Evolutionary conservation across 768 basidiomycete genomes (phyloP), one percentile per base, ranked within the genome.

Genomic region (Sarcodon aspratus): DNA sequence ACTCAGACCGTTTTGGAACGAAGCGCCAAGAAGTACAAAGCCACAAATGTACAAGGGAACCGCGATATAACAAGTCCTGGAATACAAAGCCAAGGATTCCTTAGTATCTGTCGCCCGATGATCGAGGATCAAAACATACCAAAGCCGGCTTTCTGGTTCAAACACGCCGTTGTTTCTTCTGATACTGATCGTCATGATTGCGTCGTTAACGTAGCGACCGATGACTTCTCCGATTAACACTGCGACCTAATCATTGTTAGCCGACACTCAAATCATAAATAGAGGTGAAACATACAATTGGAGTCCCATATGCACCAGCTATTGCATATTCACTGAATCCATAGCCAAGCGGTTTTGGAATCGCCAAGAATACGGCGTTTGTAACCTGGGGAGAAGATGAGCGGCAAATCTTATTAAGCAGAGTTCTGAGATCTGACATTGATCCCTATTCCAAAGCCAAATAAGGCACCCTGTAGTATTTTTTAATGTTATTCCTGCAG

Each of bases 361-460:
- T 65, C 6, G 78, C 79, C 1, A 83, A 62, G 65, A 84, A 84
- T 1, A 82, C 78, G 0, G 75, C 78, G 50, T 77, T 80, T 1
- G 81, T 86, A 13, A 79, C 76, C 75, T 82, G 47, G 35, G 48
- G 42, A 1, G 40, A n/a, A 11, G 5, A 31, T 47, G 18, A 44
- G 38, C 34, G 48, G 27, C 18, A 32, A 21, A 47, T 8, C 42
- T 33, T 38, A 11, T 35, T 11, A 36, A 7, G 3, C n/a, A n/a
- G 31, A 11, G 18, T 3, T 9, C 21, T 33, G 12, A 1, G 6
- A 1, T 48, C 69, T 40, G 45, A 76, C 76, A 54, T 80, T 80
- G 46, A 80, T 76, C 33, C 81, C 79, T 47, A 81, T 80, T 12
- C 70, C 63, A 58, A 82, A 82, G 0, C 82, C 82, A 56, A 85